Base-by-base conservation (phyloP, 2,329 filamentous ascomycete species). In the Onygenales sp. region DNA sequence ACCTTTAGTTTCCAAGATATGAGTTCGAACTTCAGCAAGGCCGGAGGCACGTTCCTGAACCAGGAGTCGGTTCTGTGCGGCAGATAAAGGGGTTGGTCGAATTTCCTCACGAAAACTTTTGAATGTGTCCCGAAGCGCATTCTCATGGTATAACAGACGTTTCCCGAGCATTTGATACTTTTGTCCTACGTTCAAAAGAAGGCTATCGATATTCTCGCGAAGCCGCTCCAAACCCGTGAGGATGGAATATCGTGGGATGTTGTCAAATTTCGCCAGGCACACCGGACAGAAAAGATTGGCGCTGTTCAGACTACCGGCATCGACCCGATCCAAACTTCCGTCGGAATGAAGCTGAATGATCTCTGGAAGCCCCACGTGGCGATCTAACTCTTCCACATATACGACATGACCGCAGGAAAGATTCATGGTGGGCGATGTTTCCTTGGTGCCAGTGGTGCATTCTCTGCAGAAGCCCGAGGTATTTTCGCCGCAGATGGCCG, bases 21-120 rank as follows among this genome's bases (percentile, higher is more conserved):
- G 33, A 2, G 49, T 54, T 45, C 60, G 58, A 9, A 64, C 36
- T 17, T 60, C 57, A 7, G 52, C 50, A 38, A 65, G 47, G 10
- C 57, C 57, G 41, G 54, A 57, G 11, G 54, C 52, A 7, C 64
- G 60, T 10, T 57, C 52, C 35, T 57, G 54, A n/a, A 66, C 54
- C 38, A 60, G 27, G 3, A 50, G 50, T 27, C 55, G 54, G 46
- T 66, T 66, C 14, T 38, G 50, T 45, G 54, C 55, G 10, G 58
- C 60, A 17, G 60, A 54, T 10, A 66, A 50, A 3, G 64, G 64
- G 52, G 59, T 63, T 5, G 62, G 58, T 36, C 59, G 53, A 31
- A 65, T 58, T 5, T 57, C 54, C 1, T 52, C 35, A 33, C 55
- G 43, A 52, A 63, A 61, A 2, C 32, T 9, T 7, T 57, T 50